phyloP scores from a whole-genome alignment of 805 yeast genomes.

The Wickerhamomyces bovis region DNA sequence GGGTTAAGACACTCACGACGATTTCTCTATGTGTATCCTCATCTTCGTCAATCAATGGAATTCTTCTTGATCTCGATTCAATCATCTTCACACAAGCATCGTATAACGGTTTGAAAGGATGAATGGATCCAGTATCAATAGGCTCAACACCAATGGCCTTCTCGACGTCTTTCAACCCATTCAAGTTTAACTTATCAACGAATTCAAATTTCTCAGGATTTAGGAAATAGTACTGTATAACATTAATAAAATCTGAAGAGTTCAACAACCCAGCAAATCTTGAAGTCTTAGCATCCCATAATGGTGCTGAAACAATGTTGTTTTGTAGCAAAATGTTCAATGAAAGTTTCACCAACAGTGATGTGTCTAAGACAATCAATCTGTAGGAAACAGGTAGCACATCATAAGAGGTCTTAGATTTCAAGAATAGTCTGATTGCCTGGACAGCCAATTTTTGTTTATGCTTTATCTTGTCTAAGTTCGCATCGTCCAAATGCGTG shows the following conservation, averaged over 20 bases:
- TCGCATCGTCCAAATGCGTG: slow-evolving; percentile 15
- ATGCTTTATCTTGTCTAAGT: slow-evolving; percentile 7
- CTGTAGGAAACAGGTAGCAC: slow-evolving; percentile 94
- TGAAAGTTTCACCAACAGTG: slow-evolving; percentile 83
- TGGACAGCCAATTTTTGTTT: slow-evolving; percentile 65
- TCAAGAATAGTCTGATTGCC: slow-evolving; percentile 77
- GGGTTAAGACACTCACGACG: slow-evolving; percentile 92
- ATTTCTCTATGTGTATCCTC: slow-evolving; percentile 89
- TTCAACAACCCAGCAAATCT: slow-evolving; percentile 93
- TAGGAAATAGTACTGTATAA: slow-evolving; percentile 88
- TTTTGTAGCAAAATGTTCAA: slow-evolving; percentile 86
- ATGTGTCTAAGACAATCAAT: slow-evolving; percentile 87
- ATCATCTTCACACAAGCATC: slow-evolving; percentile 94
- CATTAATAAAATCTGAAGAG: slow-evolving; percentile 88
- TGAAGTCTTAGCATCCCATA: slow-evolving; percentile 89
- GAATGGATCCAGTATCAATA: slow-evolving; percentile 79
- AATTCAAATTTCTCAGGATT: slow-evolving; percentile 82
- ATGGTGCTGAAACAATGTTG: slow-evolving; percentile 92
- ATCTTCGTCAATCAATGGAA: slow-evolving; percentile 91
- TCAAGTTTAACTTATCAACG: slow-evolving; percentile 78
- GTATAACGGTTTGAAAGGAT: slow-evolving; percentile 82
- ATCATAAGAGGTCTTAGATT: slow-evolving; percentile 91
- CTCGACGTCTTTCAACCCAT: slow-evolving; percentile 83
- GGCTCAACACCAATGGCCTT: slow-evolving; percentile 80
- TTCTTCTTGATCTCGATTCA: slow-evolving; percentile 82